Conservation (phyloP, 1,139 yeast genomes). For the Taphrina confusa region DNA sequence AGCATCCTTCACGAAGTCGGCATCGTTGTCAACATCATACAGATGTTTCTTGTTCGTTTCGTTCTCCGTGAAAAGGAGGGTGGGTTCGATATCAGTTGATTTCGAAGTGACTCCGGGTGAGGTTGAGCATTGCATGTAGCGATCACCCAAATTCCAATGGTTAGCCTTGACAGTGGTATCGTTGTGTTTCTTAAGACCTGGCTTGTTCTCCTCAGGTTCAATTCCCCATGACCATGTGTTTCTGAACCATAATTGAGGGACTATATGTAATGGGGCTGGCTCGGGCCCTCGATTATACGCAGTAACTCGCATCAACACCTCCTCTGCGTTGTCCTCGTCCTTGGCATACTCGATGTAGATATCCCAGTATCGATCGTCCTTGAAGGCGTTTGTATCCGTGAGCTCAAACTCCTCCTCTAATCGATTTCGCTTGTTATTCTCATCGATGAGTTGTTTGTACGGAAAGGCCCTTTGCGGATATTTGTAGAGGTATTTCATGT, state of each 20-base stretch:
- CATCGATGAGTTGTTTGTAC: slow-evolving; percentile 70
- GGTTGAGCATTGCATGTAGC: slow-evolving; percentile 76
- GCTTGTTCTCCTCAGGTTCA: slow-evolving; percentile 57
- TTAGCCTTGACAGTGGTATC: slow-evolving; percentile 60
- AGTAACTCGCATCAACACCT: slow-evolving; percentile 77
- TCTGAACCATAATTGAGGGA: slow-evolving; percentile 84
- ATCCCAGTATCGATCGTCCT: slow-evolving; percentile 82
- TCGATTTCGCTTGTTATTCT: slow-evolving; percentile 66
- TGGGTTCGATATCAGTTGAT: slow-evolving; percentile 65
- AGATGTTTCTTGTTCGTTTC: slow-evolving; percentile 75
- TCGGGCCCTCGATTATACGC: slow-evolving; percentile 84
- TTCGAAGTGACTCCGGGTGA: slow-evolving; percentile 66
- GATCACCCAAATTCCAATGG: slow-evolving; percentile 71
- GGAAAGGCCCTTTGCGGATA: slow-evolving; percentile 87
- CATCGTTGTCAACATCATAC: slow-evolving; percentile 60
- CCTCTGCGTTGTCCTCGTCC: slow-evolving; percentile 78
- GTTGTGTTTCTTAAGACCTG: slow-evolving; percentile 52
- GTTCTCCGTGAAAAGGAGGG: slow-evolving; percentile 79
- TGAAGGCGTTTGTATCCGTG: slow-evolving; percentile 72
- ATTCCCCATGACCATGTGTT: slow-evolving; percentile 93
- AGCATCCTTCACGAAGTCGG: slow-evolving; percentile 76
- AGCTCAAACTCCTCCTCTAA: slow-evolving; percentile 70
- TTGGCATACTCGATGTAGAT: slow-evolving; percentile 91
- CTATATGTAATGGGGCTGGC: slow-evolving; percentile 81
- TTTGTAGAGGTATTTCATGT: slow-evolving; percentile 89